Conservation (phyloP, 2,329 filamentous ascomycete species). For the Dichotomopilus funicola region DNA sequence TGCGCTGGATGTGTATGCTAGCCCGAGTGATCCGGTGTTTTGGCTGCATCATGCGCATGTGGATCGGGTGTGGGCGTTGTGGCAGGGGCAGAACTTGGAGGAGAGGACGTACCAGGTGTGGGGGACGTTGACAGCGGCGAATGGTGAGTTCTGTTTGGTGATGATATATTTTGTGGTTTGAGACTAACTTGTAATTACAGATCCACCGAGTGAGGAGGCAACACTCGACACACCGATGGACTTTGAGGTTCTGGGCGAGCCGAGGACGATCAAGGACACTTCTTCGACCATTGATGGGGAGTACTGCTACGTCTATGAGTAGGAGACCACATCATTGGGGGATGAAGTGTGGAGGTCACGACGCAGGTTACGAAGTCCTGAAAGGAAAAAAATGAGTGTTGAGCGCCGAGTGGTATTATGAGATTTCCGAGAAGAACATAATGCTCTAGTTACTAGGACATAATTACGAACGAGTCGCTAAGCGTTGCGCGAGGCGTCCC, state of each 20-base stretch:
- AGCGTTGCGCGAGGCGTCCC: too few relatives aligned
- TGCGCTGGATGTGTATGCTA: constrained; percentile 14
- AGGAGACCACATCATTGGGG: too few relatives aligned
- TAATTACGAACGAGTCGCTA: too few relatives aligned
- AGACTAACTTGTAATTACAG: constrained; percentile 6
- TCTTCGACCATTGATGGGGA: constrained; percentile 26
- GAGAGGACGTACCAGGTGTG: constrained; percentile 8
- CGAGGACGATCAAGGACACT: constrained; percentile 23
- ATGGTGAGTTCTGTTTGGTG: constrained; percentile 10
- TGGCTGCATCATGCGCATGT: constrained; percentile 20
- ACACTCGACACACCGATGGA: constrained; percentile 14
- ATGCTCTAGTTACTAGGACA: too few relatives aligned
- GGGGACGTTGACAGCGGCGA: constrained; percentile 15
- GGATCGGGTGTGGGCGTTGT: constrained; percentile 19
- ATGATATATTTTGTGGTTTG: neutral
- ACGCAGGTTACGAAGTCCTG: too few relatives aligned
- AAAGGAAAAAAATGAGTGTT: too few relatives aligned
- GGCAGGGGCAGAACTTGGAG: constrained; percentile 14
- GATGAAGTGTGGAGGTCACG: too few relatives aligned
- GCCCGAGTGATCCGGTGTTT: constrained; percentile 18
- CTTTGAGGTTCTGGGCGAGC: constrained; percentile 13
- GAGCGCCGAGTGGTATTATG: too few relatives aligned
- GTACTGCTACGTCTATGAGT: constrained; percentile 27
- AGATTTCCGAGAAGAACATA: too few relatives aligned
- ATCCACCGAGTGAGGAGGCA: constrained; percentile 13